A percentile compares a stretch with the other conserved stretches of the same genome.
These are phyloP conservation scores for Dorcoceras hygrometricum DNA, from an alignment of 257 asterid genomes.

Conservation along the genomic window DNA sequence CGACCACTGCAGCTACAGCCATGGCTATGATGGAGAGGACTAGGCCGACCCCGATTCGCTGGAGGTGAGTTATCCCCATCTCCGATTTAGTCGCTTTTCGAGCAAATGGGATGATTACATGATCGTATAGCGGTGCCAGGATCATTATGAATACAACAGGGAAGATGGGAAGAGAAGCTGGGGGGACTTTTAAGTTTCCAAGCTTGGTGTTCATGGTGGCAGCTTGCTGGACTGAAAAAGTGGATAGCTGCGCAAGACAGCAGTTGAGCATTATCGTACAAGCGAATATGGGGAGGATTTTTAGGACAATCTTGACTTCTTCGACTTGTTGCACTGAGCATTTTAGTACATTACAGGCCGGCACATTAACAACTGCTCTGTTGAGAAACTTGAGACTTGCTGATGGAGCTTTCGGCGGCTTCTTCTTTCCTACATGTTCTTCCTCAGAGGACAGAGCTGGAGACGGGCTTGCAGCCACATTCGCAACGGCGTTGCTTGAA, in stretches of 20 bases:
- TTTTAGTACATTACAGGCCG: constrained; percentile 27
- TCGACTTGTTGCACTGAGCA: constrained; percentile 70
- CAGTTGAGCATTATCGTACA: constrained; percentile 84
- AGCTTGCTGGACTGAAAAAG: constrained; percentile 94
- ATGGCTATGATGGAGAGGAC: constrained; percentile 65
- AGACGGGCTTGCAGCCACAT: constrained; percentile 43
- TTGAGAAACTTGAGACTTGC: constrained; percentile 52
- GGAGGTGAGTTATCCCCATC: constrained; percentile 69
- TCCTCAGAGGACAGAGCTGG: constrained; percentile 30
- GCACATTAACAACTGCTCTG: constrained; percentile 39
- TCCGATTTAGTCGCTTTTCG: constrained; percentile 59
- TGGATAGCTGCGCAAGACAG: constrained; percentile 89
- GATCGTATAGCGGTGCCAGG: constrained; percentile 75
- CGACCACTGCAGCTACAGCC: constrained; percentile 74
- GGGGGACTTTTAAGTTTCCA: constrained; percentile 68
- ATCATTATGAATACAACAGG: constrained; percentile 81
- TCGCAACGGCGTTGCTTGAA: constrained; percentile 48
- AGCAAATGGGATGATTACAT: constrained; percentile 61
- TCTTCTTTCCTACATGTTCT: constrained; percentile 12
- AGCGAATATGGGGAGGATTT: constrained; percentile 74
- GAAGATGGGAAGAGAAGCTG: constrained; percentile 90
- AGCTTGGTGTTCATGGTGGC: constrained; percentile 84
- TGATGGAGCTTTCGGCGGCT: constrained; percentile 31
- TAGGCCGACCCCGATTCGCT: constrained; percentile 72
- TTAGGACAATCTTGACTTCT: constrained; percentile 72